Evolutionary conservation across 2,329 filamentous ascomycete genomes (phyloP), one percentile per base, ranked within the genome.

Genomic region (Stemphylium vesicarium): DNA sequence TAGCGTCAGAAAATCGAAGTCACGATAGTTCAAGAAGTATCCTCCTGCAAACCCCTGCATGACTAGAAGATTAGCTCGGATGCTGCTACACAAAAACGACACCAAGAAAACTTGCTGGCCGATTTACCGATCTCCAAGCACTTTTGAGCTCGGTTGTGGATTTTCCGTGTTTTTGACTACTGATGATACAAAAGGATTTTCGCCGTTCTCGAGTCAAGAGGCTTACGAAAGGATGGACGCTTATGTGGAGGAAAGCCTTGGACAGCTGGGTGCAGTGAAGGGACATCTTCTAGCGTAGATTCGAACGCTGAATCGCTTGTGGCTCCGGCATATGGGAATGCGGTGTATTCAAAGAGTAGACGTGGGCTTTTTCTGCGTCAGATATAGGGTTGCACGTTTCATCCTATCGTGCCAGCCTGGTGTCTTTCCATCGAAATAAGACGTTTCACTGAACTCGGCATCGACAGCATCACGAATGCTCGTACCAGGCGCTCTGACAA

Each of bases 191-290:
- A 7, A 40, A 50, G 37, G 12, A 50, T 38, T 38, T 20, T 15
- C 22, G 29, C 46, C 24, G 41, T 50, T 41, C 18, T 15, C 11
- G 41, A 37, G 35, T 42, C 41, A 8, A 50, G 16, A 42, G 46
- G 37, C 15, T 50, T n/a, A 42, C 39, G 22, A 50, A 32, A 50
- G 46, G 8, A 41, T 29, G 24, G 31, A 50, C 35, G n/a, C 37
- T 40, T 13, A 26, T 18, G 41, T 24, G 24, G 38, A 50, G 41
- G 4, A 10, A 16, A 50, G 29, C 24, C 15, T 50, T 50, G 13
- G 26, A 22, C 26, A 40, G 38, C 38, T 40, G 24, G 26, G 20
- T 40, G 38, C n/a, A 40, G 22, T 20, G 38, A 40, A 26, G 20
- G 37, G n/a, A 35, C 32, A 29, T 41, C 16, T 26, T 35, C n/a